phyloP scores from a whole-genome alignment of 306 rosid genomes.

The Mimosa bimucronata region DNA sequence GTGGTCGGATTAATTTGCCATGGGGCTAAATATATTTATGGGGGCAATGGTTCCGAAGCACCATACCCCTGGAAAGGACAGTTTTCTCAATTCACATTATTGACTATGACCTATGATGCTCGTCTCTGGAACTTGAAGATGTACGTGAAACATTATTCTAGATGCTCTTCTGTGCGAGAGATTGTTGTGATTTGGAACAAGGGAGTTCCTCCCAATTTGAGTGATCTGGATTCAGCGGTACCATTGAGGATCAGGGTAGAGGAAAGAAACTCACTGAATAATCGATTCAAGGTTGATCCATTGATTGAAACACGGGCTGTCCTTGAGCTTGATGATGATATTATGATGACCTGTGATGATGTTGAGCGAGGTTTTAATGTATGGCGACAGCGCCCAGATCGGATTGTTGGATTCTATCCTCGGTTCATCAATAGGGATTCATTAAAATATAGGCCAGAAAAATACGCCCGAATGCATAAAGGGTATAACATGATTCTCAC shows the following conservation, averaged over 20 bases:
- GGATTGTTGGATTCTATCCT: conserved; percentile 96
- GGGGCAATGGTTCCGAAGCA: conserved; percentile 89
- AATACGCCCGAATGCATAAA: conserved; percentile 66
- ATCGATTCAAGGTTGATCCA: conserved; percentile 78
- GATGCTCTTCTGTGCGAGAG: conserved; percentile 91
- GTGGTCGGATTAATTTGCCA: conserved; percentile 79
- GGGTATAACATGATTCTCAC: conserved; percentile 99
- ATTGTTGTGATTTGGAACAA: conserved; percentile 99
- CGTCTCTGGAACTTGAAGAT: conserved; percentile 95
- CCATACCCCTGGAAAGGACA: conserved; percentile 77
- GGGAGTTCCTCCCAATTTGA: conserved; percentile 74
- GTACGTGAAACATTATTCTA: conserved; percentile 87
- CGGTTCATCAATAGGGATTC: conserved; percentile 72
- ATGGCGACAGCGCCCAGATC: conserved; percentile 92
- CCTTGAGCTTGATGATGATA: conserved; percentile 97
- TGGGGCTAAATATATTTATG: conserved; percentile 74
- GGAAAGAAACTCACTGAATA: conserved; percentile 80
- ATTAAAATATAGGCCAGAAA: conserved; percentile 74
- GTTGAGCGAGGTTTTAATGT: conserved; percentile 88
- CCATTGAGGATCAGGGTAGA: conserved; percentile 86
- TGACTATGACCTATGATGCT: conserved; percentile 96
- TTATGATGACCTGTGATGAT: conserved; percentile 96
- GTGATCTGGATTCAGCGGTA: conserved; percentile 86
- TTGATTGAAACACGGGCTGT: conserved; percentile 85
- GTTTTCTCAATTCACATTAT: conserved; percentile 85